These are phyloP conservation scores for Claviceps quebecensis DNA, from an alignment of 2,329 filamentous ascomycete species.

Conservation along the genomic window DNA sequence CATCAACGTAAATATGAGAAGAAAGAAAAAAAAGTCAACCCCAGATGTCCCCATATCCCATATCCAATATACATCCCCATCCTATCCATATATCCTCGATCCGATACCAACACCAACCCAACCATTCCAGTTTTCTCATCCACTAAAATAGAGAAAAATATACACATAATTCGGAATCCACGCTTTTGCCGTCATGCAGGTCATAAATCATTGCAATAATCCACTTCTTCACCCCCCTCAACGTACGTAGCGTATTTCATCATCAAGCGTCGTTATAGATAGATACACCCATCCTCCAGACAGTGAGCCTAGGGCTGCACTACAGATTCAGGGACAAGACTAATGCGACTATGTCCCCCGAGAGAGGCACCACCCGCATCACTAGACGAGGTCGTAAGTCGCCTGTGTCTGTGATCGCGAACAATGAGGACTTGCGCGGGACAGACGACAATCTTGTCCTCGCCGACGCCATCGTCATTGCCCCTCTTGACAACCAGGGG, in stretches of 20 bases:
- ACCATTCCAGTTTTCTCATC: background rate
- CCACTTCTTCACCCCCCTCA: background rate
- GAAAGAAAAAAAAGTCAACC: background rate
- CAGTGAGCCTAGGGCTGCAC: constrained; percentile 19
- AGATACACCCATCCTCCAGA: constrained; percentile 11
- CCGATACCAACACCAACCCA: background rate
- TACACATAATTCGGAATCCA: background rate
- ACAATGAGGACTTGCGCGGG: constrained; percentile 87
- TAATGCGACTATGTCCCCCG: constrained; percentile 24
- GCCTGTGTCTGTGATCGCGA: constrained; percentile 26
- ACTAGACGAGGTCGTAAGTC: constrained; percentile 32
- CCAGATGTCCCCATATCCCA: background rate
- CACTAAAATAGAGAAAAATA: background rate
- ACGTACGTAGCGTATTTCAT: background rate
- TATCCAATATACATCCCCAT: background rate
- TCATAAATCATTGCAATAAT: background rate
- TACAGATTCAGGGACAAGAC: constrained; percentile 22
- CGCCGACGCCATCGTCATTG: constrained; percentile 71
- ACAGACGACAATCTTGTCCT: constrained; percentile 90
- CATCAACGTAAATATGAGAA: background rate
- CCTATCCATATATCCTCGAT: background rate
- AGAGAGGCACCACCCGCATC: constrained; percentile 35
- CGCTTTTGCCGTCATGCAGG: background rate
- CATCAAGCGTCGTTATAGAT: too few species aligned
- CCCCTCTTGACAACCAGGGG: constrained; percentile 94